Evolutionary conservation across 805 yeast genomes (phyloP).

Genomic region (Spathaspora boniae): DNA sequence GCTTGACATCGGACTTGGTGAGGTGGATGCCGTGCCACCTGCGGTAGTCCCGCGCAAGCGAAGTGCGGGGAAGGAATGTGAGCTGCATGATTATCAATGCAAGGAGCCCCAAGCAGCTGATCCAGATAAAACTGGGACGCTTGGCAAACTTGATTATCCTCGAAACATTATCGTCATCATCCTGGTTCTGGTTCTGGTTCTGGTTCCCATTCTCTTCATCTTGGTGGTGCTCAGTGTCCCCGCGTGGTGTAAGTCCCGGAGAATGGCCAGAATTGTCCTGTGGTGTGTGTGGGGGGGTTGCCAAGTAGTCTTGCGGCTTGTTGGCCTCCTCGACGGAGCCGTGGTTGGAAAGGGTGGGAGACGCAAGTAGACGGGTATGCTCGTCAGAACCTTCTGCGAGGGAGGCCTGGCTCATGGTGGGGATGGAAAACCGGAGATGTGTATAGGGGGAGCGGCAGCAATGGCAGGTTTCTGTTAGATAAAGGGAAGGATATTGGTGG

Average conservation of each 20-base stretch:
- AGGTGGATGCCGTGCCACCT: conserved; percentile 64
- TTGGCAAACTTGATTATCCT: conserved; percentile 7
- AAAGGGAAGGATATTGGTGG: no score
- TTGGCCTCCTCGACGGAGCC: background rate
- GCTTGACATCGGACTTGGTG: conserved; percentile 66
- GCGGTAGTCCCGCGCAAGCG: conserved; percentile 75
- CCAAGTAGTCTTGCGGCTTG: conserved; percentile 3
- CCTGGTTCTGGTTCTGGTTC: no score
- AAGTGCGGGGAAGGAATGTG: conserved; percentile 80
- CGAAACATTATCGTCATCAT: conserved; percentile 8
- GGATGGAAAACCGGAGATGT: no score
- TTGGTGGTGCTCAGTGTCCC: background rate
- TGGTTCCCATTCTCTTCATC: conserved; percentile 3
- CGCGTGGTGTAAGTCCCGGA: background rate
- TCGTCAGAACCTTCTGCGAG: no score
- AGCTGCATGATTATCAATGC: conserved; percentile 57
- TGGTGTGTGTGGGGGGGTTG: conserved; percentile 5
- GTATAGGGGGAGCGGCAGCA: no score
- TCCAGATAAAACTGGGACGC: conserved; percentile 26
- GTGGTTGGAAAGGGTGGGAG: no score
- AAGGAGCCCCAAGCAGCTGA: conserved; percentile 39
- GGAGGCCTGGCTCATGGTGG: no score
- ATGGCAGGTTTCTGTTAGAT: no score
- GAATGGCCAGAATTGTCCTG: background rate
- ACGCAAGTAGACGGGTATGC: no score